Conservation (phyloP, 176 grass and related monocot genomes). For the Eleusine coracana region DNA sequence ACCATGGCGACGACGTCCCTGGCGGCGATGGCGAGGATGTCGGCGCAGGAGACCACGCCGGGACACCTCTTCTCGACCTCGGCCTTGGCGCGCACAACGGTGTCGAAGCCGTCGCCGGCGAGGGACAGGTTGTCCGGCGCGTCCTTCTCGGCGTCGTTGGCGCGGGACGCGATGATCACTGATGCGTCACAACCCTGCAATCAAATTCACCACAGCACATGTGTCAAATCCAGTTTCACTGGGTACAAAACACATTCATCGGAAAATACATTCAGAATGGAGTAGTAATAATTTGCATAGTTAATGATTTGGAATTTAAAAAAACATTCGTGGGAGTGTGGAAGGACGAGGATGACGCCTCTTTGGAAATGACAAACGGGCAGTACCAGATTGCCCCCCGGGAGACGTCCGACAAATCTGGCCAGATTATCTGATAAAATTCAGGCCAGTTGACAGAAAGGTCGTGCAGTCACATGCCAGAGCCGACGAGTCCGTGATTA, state of each 20-base stretch:
- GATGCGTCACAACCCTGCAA: conserved; percentile 83
- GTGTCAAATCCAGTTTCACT: background rate
- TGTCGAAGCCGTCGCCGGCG: conserved; percentile 68
- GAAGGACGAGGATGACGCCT: too few species aligned
- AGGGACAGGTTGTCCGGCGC: conserved; percentile 64
- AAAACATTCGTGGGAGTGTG: too few species aligned
- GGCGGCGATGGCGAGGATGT: conserved; percentile 78
- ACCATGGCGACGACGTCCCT: conserved; percentile 70
- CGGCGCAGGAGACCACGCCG: conserved; percentile 84
- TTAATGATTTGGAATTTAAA: too few species aligned
- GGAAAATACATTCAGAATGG: too few species aligned
- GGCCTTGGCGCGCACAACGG: conserved; percentile 59
- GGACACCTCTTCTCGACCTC: conserved; percentile 75
- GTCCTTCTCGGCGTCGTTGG: conserved; percentile 61
- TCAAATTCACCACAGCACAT: background rate
- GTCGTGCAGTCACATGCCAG: conserved; percentile 44
- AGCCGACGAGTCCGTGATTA: conserved; percentile 18
- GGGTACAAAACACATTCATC: too few species aligned
- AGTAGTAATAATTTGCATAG: too few species aligned
- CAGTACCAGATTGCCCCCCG: background rate
- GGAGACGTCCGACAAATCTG: conserved; percentile 18
- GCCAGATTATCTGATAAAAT: background rate
- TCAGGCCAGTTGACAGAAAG: conserved; percentile 28
- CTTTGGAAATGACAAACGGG: conserved; percentile 18
- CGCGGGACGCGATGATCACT: conserved; percentile 49